A percentile compares a stretch with the other conserved stretches of the same genome.
phyloP scores from a whole-genome alignment of 2,329 filamentous ascomycete species.

The Talaromyces verruculosus region DNA sequence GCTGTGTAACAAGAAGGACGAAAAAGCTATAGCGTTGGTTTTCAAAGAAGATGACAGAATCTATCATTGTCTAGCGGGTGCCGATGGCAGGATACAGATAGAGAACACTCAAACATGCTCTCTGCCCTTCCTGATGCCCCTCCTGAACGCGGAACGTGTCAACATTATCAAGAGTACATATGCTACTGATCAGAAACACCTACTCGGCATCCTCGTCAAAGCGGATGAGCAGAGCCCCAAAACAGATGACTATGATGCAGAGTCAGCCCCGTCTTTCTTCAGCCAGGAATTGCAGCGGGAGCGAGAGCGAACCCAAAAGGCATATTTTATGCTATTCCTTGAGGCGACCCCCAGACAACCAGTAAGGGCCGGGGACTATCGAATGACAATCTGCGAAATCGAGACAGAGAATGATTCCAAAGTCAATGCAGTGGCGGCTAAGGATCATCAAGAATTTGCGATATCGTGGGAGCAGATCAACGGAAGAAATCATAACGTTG shows the following conservation, averaged over 20 bases:
- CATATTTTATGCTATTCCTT: conserved; percentile 31
- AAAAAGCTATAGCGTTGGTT: conserved; percentile 30
- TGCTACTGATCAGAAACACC: conserved; percentile 18
- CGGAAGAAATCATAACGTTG: conserved; percentile 29
- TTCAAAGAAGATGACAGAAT: conserved; percentile 33
- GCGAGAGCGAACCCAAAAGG: background rate
- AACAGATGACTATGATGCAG: conserved; percentile 25
- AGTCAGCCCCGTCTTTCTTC: conserved; percentile 32
- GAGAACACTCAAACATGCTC: conserved; percentile 18
- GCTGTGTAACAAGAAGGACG: conserved; percentile 25
- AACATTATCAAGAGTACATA: conserved; percentile 33
- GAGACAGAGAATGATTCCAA: conserved; percentile 27
- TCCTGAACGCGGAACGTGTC: conserved; percentile 30
- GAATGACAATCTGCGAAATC: background rate
- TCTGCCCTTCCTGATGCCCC: conserved; percentile 21
- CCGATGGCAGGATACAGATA: conserved; percentile 23
- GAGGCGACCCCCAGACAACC: background rate
- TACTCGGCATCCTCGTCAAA: conserved; percentile 36
- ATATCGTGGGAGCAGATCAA: conserved; percentile 39
- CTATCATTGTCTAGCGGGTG: conserved; percentile 28
- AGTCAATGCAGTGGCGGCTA: conserved; percentile 33
- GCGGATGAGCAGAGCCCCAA: conserved; percentile 27
- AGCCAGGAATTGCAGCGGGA: conserved; percentile 26
- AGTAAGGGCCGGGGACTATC: background rate
- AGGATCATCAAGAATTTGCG: conserved; percentile 31